Percentiles rank a stretch among this genome's conserved stretches.
phyloP scores from a whole-genome alignment of 169 alveolate genomes.

The Plasmodium fragile region DNA sequence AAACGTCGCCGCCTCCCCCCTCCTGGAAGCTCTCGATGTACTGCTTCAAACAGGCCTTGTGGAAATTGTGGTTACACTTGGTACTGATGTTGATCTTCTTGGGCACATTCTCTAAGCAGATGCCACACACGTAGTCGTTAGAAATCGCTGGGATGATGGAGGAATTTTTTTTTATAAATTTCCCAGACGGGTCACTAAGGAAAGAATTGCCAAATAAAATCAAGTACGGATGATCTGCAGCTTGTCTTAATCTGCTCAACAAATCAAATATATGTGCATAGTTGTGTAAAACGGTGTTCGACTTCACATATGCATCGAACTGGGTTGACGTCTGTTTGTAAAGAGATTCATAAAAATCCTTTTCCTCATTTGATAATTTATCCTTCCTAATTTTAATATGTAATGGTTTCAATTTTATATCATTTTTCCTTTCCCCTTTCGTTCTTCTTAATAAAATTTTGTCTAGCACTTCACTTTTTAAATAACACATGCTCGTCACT shows the following conservation, averaged over 20 bases:
- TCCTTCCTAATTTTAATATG: slow-evolving; percentile 84
- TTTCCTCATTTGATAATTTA: slow-evolving; percentile 87
- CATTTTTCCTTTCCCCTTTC: slow-evolving; percentile 89
- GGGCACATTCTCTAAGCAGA: slow-evolving; percentile 84
- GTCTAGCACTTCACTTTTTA: slow-evolving; percentile 82
- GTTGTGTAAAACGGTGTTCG: slow-evolving; percentile 91
- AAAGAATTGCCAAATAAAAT: slow-evolving; percentile 88
- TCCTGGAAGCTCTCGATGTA: slow-evolving; percentile 87
- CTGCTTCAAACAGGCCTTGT: slow-evolving; percentile 86
- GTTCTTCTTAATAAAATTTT: slow-evolving; percentile 88
- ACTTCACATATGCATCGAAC: slow-evolving; percentile 86
- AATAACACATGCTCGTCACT: slow-evolving; percentile 78
- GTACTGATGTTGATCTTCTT: slow-evolving; percentile 81
- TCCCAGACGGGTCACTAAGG: slow-evolving; percentile 79
- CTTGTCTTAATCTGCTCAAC: slow-evolving; percentile 91
- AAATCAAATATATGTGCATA: slow-evolving; percentile 93
- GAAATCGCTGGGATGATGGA: slow-evolving; percentile 78
- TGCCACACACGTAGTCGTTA: slow-evolving; percentile 79
- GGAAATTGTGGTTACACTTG: slow-evolving; percentile 90
- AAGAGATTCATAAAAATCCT: slow-evolving; percentile 89
- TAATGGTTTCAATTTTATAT: slow-evolving; percentile 89
- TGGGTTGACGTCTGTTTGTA: slow-evolving; percentile 86
- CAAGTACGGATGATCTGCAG: slow-evolving; percentile 94
- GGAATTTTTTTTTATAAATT: slow-evolving; percentile 75
- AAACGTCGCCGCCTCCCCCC: slow-evolving; percentile 29